A percentile compares a stretch with the other conserved stretches of the same genome.
These are phyloP conservation scores for Stellera chamaejasme DNA, from an alignment of 345 rosid species.

Conservation along the genomic window DNA sequence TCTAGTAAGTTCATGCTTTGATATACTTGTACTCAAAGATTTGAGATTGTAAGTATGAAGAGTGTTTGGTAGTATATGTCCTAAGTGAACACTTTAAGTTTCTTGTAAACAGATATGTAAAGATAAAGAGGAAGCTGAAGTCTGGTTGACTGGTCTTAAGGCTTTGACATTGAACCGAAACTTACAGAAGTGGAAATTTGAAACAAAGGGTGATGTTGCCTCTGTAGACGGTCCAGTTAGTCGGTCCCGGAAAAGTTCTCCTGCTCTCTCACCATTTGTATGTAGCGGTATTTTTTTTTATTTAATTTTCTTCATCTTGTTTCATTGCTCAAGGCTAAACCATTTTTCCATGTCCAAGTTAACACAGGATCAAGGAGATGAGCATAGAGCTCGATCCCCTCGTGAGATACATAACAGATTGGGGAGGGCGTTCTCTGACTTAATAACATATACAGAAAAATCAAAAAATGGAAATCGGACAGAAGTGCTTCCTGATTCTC, in stretches of 20 bases:
- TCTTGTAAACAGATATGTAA: slow-evolving; percentile 66
- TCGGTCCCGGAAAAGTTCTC: slow-evolving; percentile 34
- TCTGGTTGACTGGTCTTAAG: slow-evolving; percentile 85
- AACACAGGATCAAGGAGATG: slow-evolving; percentile 41
- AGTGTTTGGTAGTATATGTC: not conserved
- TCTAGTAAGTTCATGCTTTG: slow-evolving; percentile 48
- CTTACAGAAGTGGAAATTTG: slow-evolving; percentile 45
- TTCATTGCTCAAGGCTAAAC: not conserved
- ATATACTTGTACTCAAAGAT: slow-evolving; percentile 1
- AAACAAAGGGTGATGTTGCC: slow-evolving; percentile 32
- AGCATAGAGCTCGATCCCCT: slow-evolving; percentile 35
- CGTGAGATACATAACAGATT: slow-evolving; percentile 43
- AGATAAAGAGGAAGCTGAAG: slow-evolving; percentile 96
- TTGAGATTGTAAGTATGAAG: not conserved
- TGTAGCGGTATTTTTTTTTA: slow-evolving; percentile 21
- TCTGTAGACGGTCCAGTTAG: slow-evolving; percentile 41
- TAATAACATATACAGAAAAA: slow-evolving; percentile 53
- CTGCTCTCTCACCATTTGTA: slow-evolving; percentile 43
- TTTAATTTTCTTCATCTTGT: slow-evolving; percentile 5
- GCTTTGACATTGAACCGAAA: slow-evolving; percentile 43
- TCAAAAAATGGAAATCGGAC: slow-evolving; percentile 27
- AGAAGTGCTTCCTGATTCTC: slow-evolving; percentile 34
- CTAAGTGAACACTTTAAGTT: slow-evolving; percentile 1
- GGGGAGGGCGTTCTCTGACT: slow-evolving; percentile 68
- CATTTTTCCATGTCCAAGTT: not conserved